A percentile compares a stretch with the other conserved stretches of the same genome.
These are phyloP conservation scores for Capronia epimyces DNA, from an alignment of 2,329 filamentous ascomycete species.

Conservation along the genomic window DNA sequence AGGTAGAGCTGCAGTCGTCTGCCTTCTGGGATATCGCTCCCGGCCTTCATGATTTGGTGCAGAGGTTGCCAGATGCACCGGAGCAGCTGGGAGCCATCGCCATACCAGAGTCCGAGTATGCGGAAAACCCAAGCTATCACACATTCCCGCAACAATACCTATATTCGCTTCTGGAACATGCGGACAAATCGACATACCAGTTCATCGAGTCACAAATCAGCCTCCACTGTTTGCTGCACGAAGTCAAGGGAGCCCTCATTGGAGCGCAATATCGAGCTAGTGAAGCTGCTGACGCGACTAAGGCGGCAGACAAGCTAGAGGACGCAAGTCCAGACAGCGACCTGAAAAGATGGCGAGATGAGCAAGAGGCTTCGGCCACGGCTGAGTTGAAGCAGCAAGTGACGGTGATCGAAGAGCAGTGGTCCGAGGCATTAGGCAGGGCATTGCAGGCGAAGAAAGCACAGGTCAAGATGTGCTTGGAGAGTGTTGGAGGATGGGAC, in stretches of 20 bases:
- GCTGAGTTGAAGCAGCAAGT: conserved; percentile 92
- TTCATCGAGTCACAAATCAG: conserved; percentile 96
- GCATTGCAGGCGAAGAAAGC: conserved; percentile 68
- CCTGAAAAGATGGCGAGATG: conserved; percentile 44
- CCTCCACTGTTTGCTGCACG: conserved; percentile 79
- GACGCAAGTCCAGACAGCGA: conserved; percentile 31
- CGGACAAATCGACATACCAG: conserved; percentile 89
- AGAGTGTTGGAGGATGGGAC: conserved; percentile 81
- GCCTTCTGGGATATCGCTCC: conserved; percentile 98
- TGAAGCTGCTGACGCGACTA: conserved; percentile 56
- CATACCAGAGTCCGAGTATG: conserved; percentile 72
- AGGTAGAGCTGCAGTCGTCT: conserved; percentile 83
- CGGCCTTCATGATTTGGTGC: conserved; percentile 67
- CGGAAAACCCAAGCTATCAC: conserved; percentile 78
- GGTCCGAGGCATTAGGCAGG: conserved; percentile 78
- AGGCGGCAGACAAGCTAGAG: conserved; percentile 39
- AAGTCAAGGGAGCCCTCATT: conserved; percentile 76
- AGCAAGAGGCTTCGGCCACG: conserved; percentile 67
- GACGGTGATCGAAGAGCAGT: conserved; percentile 81
- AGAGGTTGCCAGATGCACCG: conserved; percentile 48
- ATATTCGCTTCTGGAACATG: conserved; percentile 75
- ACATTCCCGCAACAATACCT: conserved; percentile 84
- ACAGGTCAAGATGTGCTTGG: conserved; percentile 66
- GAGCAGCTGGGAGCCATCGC: conserved; percentile 49
- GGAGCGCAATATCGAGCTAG: conserved; percentile 62